Evolutionary conservation across 2,329 filamentous ascomycete genomes (phyloP).

Genomic region (Alternaria gansuensis): DNA sequence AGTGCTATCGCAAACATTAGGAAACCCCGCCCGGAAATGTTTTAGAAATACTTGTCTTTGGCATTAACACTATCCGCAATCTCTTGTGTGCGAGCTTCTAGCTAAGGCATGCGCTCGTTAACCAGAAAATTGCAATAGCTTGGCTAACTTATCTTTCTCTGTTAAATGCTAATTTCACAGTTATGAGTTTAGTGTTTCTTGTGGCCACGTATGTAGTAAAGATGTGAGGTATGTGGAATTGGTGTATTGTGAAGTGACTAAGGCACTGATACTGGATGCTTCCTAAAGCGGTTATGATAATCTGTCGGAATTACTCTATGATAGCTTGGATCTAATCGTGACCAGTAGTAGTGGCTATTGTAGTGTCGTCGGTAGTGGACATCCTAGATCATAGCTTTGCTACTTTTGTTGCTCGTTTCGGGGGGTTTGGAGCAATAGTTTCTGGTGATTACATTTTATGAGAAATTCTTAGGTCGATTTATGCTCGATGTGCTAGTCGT

Average conservation of each 20-base stretch:
- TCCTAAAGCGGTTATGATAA: neutral
- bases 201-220: neutral
- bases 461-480: neutral
- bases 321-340: neutral
- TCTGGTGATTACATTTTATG: neutral
- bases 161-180: neutral
- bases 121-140: neutral
- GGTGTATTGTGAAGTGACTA: neutral
- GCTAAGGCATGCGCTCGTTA: neutral
- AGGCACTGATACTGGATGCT: neutral
- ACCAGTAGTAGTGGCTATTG: neutral
- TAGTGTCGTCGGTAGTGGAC: neutral
- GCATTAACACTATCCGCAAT: neutral
- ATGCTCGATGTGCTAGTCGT: neutral
- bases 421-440: neutral
- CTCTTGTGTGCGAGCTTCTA: neutral
- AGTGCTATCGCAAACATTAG: neutral
- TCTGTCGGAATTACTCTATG: neutral
- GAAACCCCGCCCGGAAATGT: neutral
- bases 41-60: neutral
- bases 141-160: neutral
- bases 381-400: no score
- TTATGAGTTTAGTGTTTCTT: no score
- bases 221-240: neutral
- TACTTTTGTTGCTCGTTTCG: no score